Evolutionary conservation across 139 green algal genomes (phyloP).

Genomic region (Chlamydomonas eustigma): DNA sequence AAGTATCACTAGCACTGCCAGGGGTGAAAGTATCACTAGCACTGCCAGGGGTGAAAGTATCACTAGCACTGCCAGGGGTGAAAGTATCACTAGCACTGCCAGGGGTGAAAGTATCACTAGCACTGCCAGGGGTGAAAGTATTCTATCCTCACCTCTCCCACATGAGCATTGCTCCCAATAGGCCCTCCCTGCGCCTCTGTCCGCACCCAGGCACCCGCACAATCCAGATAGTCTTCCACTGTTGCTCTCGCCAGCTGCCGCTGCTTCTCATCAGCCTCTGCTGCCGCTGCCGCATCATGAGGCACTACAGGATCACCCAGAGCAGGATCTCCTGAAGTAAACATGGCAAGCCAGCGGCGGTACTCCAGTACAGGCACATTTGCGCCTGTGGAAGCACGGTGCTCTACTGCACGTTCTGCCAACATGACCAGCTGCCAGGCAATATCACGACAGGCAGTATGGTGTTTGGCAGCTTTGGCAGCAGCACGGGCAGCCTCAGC

Average conservation of each 20-base stretch:
- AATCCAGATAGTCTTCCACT: constrained; percentile 7
- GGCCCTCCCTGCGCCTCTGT: constrained; percentile 9
- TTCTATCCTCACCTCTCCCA: constrained; percentile 21
- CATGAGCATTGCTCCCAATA: constrained; percentile 31
- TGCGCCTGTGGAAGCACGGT: constrained; percentile 43
- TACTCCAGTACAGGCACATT: constrained; percentile 51
- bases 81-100: no score
- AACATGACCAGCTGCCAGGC: constrained; percentile 59
- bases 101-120: no score
- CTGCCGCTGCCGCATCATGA: neutral
- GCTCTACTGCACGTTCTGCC: constrained; percentile 48
- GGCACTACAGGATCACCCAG: constrained; percentile 33
- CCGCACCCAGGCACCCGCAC: neutral
- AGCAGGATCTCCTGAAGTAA: constrained; percentile 44
- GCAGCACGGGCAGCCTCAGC: constrained; percentile 35
- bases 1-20: no score
- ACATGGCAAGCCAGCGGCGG: constrained; percentile 58
- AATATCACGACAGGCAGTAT: constrained; percentile 29
- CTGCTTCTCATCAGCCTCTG: neutral
- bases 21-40: no score
- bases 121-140: no score
- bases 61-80: no score
- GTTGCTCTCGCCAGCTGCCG: neutral
- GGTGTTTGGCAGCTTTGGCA: constrained; percentile 32
- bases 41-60: no score